Base-by-base conservation (phyloP, 2,329 filamentous ascomycete species). In the Talaromyces atroroseus region DNA sequence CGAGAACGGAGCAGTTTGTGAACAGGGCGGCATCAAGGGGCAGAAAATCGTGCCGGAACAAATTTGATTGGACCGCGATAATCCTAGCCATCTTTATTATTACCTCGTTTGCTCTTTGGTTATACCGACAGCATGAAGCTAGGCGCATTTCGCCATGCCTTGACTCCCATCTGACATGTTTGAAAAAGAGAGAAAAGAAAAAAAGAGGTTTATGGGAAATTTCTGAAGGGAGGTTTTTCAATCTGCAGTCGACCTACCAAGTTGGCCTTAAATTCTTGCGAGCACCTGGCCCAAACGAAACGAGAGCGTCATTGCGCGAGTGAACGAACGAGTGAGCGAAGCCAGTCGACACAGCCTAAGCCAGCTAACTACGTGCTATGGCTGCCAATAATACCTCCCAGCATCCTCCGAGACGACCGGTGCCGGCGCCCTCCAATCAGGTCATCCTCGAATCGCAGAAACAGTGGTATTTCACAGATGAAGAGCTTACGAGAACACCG, bases 401-500 rank as follows among this genome's bases (percentile, higher is more conserved):
- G 34, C 53, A 61, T 48, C 57, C 61, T 26, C 54, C 60, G 18
- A 62, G 63, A 54, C 66, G 62, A 54, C 66, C 65, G 24, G 65
- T 72, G 36, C 72, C 73, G 34, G 67, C 64, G 45, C 71, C 69
- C 26, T 74, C 71, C 58, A 79, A 75, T 64, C 73, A 64, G 4
- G 76, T 83, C 50, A 75, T 85, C 52, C 74, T 76, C 48, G 77
- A 80, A 59, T 74, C 78, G 44, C 82, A 86, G 67, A 75, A 78
- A 62, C 92, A 97, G 79, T 99, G 94, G 94, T 81, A 90, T 55
- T 97, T 96, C 70, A 89, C 87, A 14, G 81, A 88, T 47, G 86
- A 90, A 49, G 94, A 99, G 74, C 81, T 95, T 24, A 76, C 83
- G 53, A 89, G 87, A 67, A 88, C 90, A 6, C 94, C 94, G 0